Evolutionary conservation across 352 stramenopile species (phyloP), one percentile per base, ranked within the genome.

Genomic region (Phytopythium mirpurense): DNA sequence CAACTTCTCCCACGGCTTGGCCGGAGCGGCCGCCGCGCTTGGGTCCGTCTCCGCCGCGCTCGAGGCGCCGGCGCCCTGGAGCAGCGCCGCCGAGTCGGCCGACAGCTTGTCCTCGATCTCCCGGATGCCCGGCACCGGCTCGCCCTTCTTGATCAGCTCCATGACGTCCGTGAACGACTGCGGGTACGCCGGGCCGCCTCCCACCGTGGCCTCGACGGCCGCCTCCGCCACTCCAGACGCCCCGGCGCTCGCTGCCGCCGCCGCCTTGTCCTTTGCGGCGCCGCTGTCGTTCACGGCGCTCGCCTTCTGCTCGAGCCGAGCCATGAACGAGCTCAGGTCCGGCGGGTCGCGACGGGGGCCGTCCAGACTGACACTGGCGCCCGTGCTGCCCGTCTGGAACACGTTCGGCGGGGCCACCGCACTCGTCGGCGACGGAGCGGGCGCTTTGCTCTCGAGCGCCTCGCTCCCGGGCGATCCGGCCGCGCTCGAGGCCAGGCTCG

Each of bases 81-180:
- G 40, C 14, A 76, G 44, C 40, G 42, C 41, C 21, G 41, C 67
- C 15, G 78, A 63, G 47, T 90, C 78, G n/a, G 79, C 68, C 0
- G 79, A 90, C 29, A 90, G 40, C 31, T 83, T 84, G 45, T 90
- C 76, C 29, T 90, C 76, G 29, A 90, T 88, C 23, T 88, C 68
- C 19, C 80, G 74, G 56, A 90, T 88, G 7, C 77, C 79, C 5
- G 79, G 77, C n/a, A 90, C 77, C 11, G 61, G 67, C 50, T 88
- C 80, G 14, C 77, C 77, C 57, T 85, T 85, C 53, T 88, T 78
- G 38, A 90, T 65, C 58, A 88, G 66, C 60, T 83, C 70, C 75
- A 88, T 85, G 31, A 90, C 75, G 9, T 90, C 75, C 10, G 66
- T 79, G 53, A 90, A 90, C 6, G 80, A 88, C 50, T 84, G 68